A percentile compares a stretch with the other conserved stretches of the same genome.
phyloP scores from a whole-genome alignment of 805 yeast species.

The Candida schatavii region DNA sequence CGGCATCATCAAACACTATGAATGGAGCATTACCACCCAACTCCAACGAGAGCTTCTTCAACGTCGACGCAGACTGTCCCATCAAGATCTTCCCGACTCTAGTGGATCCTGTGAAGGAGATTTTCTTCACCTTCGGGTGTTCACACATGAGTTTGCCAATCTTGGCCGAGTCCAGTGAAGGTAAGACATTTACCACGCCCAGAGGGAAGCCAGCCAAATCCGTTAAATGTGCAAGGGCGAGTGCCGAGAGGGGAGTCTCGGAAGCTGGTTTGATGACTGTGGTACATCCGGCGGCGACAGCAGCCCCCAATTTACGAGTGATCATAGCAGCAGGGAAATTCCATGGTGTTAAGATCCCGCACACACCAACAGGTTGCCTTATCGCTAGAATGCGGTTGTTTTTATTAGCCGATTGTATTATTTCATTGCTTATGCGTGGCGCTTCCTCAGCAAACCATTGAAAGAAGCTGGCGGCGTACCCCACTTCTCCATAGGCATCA shows the following conservation, averaged over 20 bases:
- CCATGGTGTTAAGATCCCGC: conserved; percentile 82
- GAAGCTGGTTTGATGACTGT: conserved; percentile 74
- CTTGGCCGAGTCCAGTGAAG: conserved; percentile 45
- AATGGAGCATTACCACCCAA: conserved; percentile 70
- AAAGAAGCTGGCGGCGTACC: conserved; percentile 69
- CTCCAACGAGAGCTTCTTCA: conserved; percentile 61
- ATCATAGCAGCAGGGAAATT: conserved; percentile 82
- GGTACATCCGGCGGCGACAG: conserved; percentile 78
- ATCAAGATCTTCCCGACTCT: conserved; percentile 58
- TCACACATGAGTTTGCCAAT: conserved; percentile 51
- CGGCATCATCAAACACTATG: conserved; percentile 59
- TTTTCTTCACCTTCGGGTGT: conserved; percentile 46
- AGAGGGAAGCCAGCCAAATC: conserved; percentile 68
- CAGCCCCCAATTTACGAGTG: conserved; percentile 71
- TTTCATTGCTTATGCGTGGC: conserved; percentile 66
- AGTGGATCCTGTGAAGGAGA: conserved; percentile 66
- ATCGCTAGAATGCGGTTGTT: conserved; percentile 52
- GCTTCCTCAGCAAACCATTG: conserved; percentile 91
- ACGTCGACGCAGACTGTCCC: conserved; percentile 53
- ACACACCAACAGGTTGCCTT: conserved; percentile 79
- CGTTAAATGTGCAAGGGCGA: conserved; percentile 61
- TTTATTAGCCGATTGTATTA: conserved; percentile 52
- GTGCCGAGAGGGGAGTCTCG: conserved; percentile 72
- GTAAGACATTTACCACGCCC: conserved; percentile 66
- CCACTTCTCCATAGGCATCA: conserved; percentile 71